A percentile compares a stretch with the other conserved stretches of the same genome.
Conservation (phyloP, 768 basidiomycete genomes). For the Lactifluus rugatus region DNA sequence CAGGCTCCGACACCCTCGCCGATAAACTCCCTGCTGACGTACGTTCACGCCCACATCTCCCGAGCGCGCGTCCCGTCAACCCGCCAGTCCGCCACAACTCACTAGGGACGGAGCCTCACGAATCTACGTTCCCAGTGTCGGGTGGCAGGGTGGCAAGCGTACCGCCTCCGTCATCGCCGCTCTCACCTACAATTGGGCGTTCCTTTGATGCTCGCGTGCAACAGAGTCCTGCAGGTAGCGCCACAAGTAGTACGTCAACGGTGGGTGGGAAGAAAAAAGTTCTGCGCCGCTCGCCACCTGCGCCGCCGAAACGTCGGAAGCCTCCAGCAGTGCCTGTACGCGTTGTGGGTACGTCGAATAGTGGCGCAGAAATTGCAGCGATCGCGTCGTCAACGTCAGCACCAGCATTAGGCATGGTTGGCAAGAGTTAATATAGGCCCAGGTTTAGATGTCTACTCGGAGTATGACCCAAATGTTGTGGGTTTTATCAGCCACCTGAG, state of each 20-base stretch:
- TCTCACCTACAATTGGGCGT: constrained; percentile 15
- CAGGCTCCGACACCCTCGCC: background rate
- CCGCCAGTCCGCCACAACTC: constrained; percentile 7
- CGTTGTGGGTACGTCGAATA: constrained; percentile 30
- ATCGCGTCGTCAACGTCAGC: constrained; percentile 36
- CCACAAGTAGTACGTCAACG: background rate
- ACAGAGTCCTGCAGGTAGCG: constrained; percentile 1
- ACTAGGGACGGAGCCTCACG: constrained; percentile 22
- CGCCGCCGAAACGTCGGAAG: constrained; percentile 58
- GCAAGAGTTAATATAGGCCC: background rate
- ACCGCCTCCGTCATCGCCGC: constrained; percentile 17
- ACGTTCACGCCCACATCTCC: background rate
- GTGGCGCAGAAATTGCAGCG: constrained; percentile 50
- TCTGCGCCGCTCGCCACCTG: constrained; percentile 43
- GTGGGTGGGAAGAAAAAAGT: background rate
- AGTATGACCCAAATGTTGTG: background rate
- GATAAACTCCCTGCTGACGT: background rate
- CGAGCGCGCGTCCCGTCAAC: background rate
- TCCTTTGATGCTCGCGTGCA: constrained; percentile 20
- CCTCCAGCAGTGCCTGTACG: constrained; percentile 57
- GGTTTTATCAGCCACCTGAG: background rate
- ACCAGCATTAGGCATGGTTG: constrained; percentile 8
- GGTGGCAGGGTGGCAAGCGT: constrained; percentile 16
- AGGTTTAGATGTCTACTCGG: background rate
- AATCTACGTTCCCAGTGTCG: constrained; percentile 18